Evolutionary conservation across 345 rosid species (phyloP).

Genomic region (Brassica nigra): DNA sequence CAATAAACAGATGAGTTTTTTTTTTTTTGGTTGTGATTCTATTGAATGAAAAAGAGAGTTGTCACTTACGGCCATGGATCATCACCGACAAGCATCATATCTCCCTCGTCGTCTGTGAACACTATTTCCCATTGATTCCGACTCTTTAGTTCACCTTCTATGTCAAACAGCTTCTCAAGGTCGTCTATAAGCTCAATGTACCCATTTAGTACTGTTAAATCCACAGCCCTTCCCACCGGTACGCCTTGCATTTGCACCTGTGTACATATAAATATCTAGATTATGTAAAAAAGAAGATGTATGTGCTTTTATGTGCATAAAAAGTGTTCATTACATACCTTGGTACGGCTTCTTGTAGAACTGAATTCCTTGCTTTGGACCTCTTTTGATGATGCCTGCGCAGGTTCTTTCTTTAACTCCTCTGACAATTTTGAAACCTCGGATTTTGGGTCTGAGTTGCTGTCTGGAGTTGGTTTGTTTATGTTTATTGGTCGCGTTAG

Average conservation of each 20-base stretch:
- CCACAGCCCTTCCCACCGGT: slow-evolving; percentile 92
- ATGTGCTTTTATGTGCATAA: neutral
- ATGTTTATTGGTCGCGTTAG: slow-evolving; percentile 36
- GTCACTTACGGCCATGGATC: slow-evolving; percentile 92
- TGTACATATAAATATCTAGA: slow-evolving; percentile 28
- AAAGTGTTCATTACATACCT: slow-evolving; percentile 51
- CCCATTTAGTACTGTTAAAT: slow-evolving; percentile 62
- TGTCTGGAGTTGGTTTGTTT: slow-evolving; percentile 46
- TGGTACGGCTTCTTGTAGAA: slow-evolving; percentile 60
- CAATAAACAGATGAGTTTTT: neutral
- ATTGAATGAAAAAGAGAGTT: neutral
- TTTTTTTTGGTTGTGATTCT: neutral
- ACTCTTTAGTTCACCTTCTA: slow-evolving; percentile 61
- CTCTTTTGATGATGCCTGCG: slow-evolving; percentile 58
- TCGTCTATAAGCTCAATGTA: slow-evolving; percentile 69
- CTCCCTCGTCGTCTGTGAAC: slow-evolving; percentile 90
- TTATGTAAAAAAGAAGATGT: neutral
- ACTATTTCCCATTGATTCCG: slow-evolving; percentile 78
- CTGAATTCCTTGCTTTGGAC: slow-evolving; percentile 59
- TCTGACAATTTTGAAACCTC: slow-evolving; percentile 50
- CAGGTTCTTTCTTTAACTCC: slow-evolving; percentile 58
- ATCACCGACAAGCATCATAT: slow-evolving; percentile 94
- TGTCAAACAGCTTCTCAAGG: slow-evolving; percentile 81
- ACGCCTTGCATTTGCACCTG: slow-evolving; percentile 95
- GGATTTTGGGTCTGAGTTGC: slow-evolving; percentile 59